Evolutionary conservation across 2,329 filamentous ascomycete species (phyloP).

Genomic region (Neocucurbitaria cava): DNA sequence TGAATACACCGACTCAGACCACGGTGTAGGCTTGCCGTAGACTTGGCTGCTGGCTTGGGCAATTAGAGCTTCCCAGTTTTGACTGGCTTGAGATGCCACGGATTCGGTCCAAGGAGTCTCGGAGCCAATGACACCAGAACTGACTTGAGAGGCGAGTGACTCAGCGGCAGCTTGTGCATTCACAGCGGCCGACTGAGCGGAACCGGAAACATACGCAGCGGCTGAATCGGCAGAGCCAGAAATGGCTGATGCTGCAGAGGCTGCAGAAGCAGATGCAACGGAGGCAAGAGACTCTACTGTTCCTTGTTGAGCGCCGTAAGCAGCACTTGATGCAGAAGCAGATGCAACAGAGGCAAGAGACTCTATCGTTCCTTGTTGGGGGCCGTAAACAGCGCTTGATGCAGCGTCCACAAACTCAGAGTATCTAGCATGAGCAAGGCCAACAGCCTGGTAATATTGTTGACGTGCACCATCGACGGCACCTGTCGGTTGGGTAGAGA

Average conservation of each 20-base stretch:
- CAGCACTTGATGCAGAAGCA: constrained; percentile 69
- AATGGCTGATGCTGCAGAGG: constrained; percentile 52
- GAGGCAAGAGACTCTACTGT: constrained; percentile 44
- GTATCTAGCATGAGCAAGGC: constrained; percentile 79
- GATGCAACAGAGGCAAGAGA: constrained; percentile 48
- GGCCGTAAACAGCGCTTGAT: constrained; percentile 70
- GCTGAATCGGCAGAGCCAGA: constrained; percentile 59
- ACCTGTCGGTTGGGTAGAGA: constrained; percentile 68
- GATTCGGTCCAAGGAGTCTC: constrained; percentile 62
- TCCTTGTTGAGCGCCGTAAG: constrained; percentile 60
- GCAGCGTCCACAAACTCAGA: constrained; percentile 76
- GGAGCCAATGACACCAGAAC: constrained; percentile 54
- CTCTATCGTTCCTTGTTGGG: constrained; percentile 44
- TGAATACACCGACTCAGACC: constrained; percentile 54
- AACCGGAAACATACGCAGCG: constrained; percentile 47
- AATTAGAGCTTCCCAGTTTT: constrained; percentile 70
- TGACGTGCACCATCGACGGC: constrained; percentile 66
- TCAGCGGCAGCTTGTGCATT: constrained; percentile 58
- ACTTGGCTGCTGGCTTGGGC: constrained; percentile 71
- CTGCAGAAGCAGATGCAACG: constrained; percentile 48
- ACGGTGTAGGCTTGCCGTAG: constrained; percentile 69
- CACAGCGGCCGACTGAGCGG: constrained; percentile 51
- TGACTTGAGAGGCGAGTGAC: constrained; percentile 54
- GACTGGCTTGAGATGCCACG: constrained; percentile 62
- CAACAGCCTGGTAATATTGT: constrained; percentile 80